Conservation (phyloP, 129 eudicot genomes). For the Flaveria robusta region DNA sequence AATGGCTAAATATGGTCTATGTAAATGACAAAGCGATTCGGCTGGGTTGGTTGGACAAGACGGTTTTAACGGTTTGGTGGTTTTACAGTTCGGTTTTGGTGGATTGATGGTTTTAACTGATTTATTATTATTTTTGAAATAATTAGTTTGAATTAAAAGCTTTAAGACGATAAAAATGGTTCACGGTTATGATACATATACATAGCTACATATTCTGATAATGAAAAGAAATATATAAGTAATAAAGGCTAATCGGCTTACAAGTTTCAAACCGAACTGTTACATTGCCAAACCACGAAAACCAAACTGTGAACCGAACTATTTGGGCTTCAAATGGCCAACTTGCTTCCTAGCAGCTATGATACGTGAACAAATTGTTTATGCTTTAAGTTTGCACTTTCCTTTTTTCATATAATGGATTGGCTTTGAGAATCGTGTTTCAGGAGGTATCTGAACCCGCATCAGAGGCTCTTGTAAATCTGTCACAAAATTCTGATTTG, state of each 20-base stretch:
- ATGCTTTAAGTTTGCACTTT: not conserved
- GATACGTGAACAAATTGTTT: not conserved
- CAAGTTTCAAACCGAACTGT: not conserved
- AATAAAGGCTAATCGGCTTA: not conserved
- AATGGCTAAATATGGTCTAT: not conserved
- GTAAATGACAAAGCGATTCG: too few relatives aligned
- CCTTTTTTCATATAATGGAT: not conserved
- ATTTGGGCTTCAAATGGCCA: not conserved
- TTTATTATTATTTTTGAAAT: not conserved
- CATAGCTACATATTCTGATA: not conserved
- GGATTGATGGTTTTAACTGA: not conserved
- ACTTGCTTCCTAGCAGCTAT: not conserved
- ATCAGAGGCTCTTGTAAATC: constrained; percentile 74
- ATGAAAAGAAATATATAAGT: not conserved
- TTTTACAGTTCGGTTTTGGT: not conserved
- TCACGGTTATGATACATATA: not conserved
- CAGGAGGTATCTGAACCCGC: constrained; percentile 97
- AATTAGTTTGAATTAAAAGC: not conserved
- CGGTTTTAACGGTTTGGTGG: not conserved
- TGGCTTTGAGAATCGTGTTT: constrained; percentile 5
- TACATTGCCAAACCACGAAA: not conserved
- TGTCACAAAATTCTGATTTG: constrained; percentile 66
- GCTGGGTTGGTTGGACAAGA: not conserved
- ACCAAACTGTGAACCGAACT: not conserved
- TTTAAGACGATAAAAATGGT: not conserved